Base-by-base conservation (phyloP, 139 green algal species). In the Auxenochlorella pyrenoidosa region DNA sequence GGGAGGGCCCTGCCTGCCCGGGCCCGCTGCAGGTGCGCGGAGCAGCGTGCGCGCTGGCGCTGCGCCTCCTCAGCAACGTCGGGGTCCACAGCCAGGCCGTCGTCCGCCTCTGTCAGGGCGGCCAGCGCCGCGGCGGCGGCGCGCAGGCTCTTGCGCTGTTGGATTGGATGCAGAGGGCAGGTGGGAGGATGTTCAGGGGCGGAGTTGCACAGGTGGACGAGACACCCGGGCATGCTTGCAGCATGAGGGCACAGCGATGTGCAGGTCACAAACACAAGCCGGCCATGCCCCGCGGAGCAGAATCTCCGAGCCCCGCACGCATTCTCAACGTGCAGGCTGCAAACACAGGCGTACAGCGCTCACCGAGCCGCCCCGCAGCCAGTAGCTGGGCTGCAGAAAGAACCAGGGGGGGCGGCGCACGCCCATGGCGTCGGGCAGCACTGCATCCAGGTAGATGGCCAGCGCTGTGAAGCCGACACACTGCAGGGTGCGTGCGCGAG, bases 371-470 rank as follows among this genome's bases (percentile, higher is more conserved):
- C 60, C 38, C 0, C 32, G 32, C 0, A 79, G 19, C 91, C 91
- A 94, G 88, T 91, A 94, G 75, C 80, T 38, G 22, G 86, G 91
- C 63, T 79, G 40, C 43, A 94, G 85, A 44, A 94, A 91, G 82
- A 90, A 94, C 92, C 91, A 96, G 75, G 82, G 84, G 36, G 83
- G 60, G 51, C 54, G 70, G 38, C 59, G 44, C 47, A 88, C 71
- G 24, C 81, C 88, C 65, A 93, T 90, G 26, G 86, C 92, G 79
- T 97, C 91, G 21, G 95, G 94, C 40, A 98, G 75, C 30, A 98
- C 90, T 58, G 93, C 88, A 82, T 98, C 95, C 28, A 98, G 85
- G 90, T 98, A 98, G 19, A 97, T 51, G 0, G 93, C 95, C 15
- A 96, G 63, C 36, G 90, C 0, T 38, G 91, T 87, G 86, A 93